Percentiles rank a stretch among this genome's conserved stretches.
Evolutionary conservation across 75 land plant species (phyloP).

Genomic region (Adiantum capillusveneris): DNA sequence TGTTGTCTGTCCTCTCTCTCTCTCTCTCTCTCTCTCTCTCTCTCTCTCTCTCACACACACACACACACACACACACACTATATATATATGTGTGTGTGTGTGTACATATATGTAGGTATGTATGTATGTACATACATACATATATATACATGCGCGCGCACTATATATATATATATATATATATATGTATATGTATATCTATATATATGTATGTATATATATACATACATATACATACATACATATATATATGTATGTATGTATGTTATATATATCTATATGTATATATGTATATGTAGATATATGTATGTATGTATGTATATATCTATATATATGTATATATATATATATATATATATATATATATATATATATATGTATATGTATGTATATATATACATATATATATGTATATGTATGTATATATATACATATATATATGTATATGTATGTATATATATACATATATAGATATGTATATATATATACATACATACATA

Average conservation of each 20-base stretch:
- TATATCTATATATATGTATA: background rate
- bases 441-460: background rate
- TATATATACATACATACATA: background rate
- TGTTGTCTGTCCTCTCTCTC: background rate
- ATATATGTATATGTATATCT: too few species aligned
- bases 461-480: background rate
- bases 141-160: background rate
- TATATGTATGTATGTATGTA: too few species aligned
- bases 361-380: background rate
- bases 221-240: background rate
- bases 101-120: too few species aligned
- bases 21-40: conserved; percentile 7
- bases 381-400: background rate
- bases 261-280: background rate
- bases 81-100: too few species aligned
- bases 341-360: background rate
- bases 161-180: background rate
- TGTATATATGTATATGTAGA: too few species aligned
- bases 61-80: too few species aligned
- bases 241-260: too few species aligned
- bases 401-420: background rate
- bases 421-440: background rate
- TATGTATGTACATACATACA: too few species aligned
- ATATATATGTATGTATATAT: background rate
- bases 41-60: conserved; percentile 3